Evolutionary conservation across 2,329 filamentous ascomycete genomes (phyloP).

Genomic region (Diaporthe helianthi): DNA sequence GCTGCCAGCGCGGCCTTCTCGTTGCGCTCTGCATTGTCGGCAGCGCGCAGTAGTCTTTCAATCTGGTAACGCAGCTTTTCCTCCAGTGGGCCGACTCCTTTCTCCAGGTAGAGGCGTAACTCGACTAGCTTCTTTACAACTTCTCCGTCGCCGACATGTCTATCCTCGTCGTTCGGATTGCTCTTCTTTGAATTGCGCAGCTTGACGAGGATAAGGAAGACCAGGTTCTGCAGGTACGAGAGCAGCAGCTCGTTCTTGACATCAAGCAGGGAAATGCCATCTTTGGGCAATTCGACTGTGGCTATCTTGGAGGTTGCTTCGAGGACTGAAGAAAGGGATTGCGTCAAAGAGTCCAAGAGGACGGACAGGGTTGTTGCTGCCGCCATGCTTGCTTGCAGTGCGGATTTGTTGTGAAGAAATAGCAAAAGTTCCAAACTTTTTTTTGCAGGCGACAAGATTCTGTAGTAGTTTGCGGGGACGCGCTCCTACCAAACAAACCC

Average conservation of each 20-base stretch:
- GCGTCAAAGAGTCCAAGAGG: constrained; percentile 62
- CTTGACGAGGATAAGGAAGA: constrained; percentile 85
- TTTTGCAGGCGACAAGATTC: constrained; percentile 11
- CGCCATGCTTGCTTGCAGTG: constrained; percentile 40
- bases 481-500: background rate
- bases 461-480: background rate
- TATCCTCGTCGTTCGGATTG: constrained; percentile 41
- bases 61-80: constrained; percentile 93
- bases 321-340: constrained; percentile 67
- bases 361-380: constrained; percentile 47
- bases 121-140: constrained; percentile 89
- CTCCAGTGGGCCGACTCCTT: constrained; percentile 89
- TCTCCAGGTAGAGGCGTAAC: constrained; percentile 89
- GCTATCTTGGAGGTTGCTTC: constrained; percentile 70
- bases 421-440: constrained; percentile 14
- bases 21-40: constrained; percentile 72
- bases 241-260: constrained; percentile 97
- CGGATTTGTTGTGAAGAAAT: background rate
- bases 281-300: constrained; percentile 74
- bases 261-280: constrained; percentile 94
- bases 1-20: constrained; percentile 47
- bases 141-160: constrained; percentile 59
- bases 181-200: constrained; percentile 62
- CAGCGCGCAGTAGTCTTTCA: constrained; percentile 89
- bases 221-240: constrained; percentile 92